These are phyloP conservation scores for Diaporthe citrichinensis DNA, from an alignment of 2,329 filamentous ascomycete genomes.

Conservation along the genomic window DNA sequence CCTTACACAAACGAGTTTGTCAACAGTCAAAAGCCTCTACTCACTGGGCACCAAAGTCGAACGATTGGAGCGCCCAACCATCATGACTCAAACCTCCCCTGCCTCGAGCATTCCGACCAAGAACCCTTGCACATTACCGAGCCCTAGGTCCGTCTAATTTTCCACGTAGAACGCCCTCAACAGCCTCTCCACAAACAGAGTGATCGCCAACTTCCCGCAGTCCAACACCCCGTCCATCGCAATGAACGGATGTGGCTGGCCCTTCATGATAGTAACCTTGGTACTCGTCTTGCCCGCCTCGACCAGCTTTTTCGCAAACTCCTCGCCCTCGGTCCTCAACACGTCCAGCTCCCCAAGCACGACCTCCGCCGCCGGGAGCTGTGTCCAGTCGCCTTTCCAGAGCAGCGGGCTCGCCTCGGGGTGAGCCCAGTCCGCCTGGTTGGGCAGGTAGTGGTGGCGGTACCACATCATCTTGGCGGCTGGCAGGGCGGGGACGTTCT, in stretches of 20 bases:
- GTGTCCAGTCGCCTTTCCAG: slow-evolving; percentile 63
- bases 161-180: slow-evolving; percentile 39
- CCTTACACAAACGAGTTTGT: neutral
- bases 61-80: neutral
- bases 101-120: too few relatives aligned
- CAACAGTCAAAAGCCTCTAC: neutral
- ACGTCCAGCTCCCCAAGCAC: slow-evolving; percentile 70
- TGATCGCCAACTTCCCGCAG: slow-evolving; percentile 64
- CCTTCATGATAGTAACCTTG: slow-evolving; percentile 64
- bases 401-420: slow-evolving; percentile 69
- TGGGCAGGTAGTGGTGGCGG: slow-evolving; percentile 68
- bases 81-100: too few relatives aligned
- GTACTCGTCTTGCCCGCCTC: slow-evolving; percentile 60
- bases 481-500: slow-evolving; percentile 65
- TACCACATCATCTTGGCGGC: slow-evolving; percentile 74
- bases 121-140: too few relatives aligned
- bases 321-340: slow-evolving; percentile 66
- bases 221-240: slow-evolving; percentile 70
- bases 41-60: neutral
- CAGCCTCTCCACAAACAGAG: slow-evolving; percentile 48
- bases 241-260: slow-evolving; percentile 71
- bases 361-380: slow-evolving; percentile 64
- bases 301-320: slow-evolving; percentile 63
- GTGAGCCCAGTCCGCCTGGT: slow-evolving; percentile 59
- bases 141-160: slow-evolving; percentile 13